Conservation (phyloP, 2,329 filamentous ascomycete species). For the Pseudogymnoascus sp. region DNA sequence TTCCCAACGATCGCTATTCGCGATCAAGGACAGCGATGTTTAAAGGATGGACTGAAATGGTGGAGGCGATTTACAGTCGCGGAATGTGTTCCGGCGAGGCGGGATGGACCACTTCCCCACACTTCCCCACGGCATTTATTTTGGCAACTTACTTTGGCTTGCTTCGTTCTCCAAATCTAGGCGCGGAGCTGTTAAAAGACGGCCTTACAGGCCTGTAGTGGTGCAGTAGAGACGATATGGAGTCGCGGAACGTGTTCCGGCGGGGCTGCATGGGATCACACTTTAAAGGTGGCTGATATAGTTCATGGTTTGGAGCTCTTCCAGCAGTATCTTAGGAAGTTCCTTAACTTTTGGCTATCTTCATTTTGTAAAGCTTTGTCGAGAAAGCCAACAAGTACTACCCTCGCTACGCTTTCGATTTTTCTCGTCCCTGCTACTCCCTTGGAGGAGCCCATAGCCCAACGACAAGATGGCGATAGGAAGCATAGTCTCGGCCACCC, state of each 20-base stretch:
- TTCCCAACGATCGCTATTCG: not conserved
- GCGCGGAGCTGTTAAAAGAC: not conserved
- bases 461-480: conserved; percentile 15
- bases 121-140: too few species aligned
- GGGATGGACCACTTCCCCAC: too few species aligned
- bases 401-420: not conserved
- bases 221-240: not conserved
- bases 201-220: not conserved
- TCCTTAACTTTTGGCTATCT: not conserved
- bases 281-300: not conserved
- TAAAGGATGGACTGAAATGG: not conserved
- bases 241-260: not conserved
- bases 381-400: not conserved
- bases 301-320: not conserved
- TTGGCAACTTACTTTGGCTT: too few species aligned
- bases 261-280: not conserved
- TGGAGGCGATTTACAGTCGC: not conserved
- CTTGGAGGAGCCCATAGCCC: not conserved
- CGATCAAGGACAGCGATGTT: not conserved
- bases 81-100: not conserved
- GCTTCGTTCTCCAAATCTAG: not conserved
- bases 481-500: conserved; percentile 11
- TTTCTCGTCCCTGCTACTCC: not conserved
- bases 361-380: not conserved
- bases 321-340: not conserved